Evolutionary conservation across 2,329 filamentous ascomycete species (phyloP), one percentile per base, ranked within the genome.

Genomic region (Orbilia quercus): DNA sequence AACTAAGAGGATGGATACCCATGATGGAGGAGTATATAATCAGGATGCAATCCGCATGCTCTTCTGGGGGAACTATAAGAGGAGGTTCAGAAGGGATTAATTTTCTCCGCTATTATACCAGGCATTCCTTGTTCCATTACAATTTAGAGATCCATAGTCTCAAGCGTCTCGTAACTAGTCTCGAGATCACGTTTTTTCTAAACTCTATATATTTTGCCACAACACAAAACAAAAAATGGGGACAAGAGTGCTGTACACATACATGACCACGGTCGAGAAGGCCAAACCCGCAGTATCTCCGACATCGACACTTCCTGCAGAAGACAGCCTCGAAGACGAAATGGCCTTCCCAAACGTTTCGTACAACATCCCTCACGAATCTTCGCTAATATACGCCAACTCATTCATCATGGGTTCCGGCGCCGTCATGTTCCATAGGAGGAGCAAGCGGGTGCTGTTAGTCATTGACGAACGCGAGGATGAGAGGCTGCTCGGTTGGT

Each of bases 351-450:
- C 67, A n/a, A 59, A 72, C 31, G 53, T 47, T 9, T 60, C 53
- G 1, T 72, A 59, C 28, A 59, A 53, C 25, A 72, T 72, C 5
- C 67, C 67, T 22, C 53, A 44, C 6, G 62, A 67, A 9, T 67
- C 70, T 7, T 74, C 70, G 16, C 45, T 74, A 23, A 58, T 74
- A 54, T 54, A 7, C 25, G 54, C 62, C 4, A 25, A 31, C 7
- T 54, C 47, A 11, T 74, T 74, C 31, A 67, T 74, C 42, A 66
- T 54, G 6, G 70, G 70, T 11, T 62, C 70, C 20, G 70, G 70
- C 3, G 70, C 63, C 2, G 70, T 74, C 18, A 67, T 74, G 62
- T 66, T 74, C 25, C 70, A 74, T 25, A 47, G 70, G 38, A 62
- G 54, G 54, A 66, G 40, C 22, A 48, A 51, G 16, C 28, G 70